These are phyloP conservation scores for Arachnomyces sp. DNA, from an alignment of 2,329 filamentous ascomycete genomes.

Conservation along the genomic window DNA sequence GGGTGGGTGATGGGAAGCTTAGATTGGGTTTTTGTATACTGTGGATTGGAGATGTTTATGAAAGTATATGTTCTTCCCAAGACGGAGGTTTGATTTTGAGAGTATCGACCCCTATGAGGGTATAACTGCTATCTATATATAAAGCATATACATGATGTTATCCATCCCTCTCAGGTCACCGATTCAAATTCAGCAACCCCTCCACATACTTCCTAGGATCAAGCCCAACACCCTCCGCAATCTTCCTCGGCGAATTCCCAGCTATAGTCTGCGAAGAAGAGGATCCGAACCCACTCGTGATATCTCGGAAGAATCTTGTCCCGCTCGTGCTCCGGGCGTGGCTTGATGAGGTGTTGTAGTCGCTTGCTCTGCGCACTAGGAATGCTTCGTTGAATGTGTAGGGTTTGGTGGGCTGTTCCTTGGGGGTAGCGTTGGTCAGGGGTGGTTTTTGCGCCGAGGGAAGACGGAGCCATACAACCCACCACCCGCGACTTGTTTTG, in stretches of 20 bases:
- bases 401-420: background rate
- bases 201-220: conserved; percentile 42
- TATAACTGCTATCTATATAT: too few species aligned
- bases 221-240: conserved; percentile 38
- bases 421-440: conserved; percentile 4
- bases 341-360: conserved; percentile 25
- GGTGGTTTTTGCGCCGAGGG: background rate
- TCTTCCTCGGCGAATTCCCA: conserved; percentile 24
- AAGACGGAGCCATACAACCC: conserved; percentile 57
- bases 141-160: too few species aligned
- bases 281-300: conserved; percentile 22
- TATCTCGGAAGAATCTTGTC: conserved; percentile 31
- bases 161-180: conserved; percentile 22
- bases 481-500: conserved; percentile 58
- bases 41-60: too few species aligned
- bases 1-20: too few species aligned
- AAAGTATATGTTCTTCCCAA: too few species aligned
- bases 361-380: conserved; percentile 38
- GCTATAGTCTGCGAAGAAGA: conserved; percentile 17
- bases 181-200: conserved; percentile 36
- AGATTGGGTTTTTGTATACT: too few species aligned
- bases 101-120: too few species aligned
- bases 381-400: conserved; percentile 32
- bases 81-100: too few species aligned
- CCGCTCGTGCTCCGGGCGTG: conserved; percentile 25